phyloP scores from a whole-genome alignment of 2,329 filamentous ascomycete species.

The Ramularia endophylla region DNA sequence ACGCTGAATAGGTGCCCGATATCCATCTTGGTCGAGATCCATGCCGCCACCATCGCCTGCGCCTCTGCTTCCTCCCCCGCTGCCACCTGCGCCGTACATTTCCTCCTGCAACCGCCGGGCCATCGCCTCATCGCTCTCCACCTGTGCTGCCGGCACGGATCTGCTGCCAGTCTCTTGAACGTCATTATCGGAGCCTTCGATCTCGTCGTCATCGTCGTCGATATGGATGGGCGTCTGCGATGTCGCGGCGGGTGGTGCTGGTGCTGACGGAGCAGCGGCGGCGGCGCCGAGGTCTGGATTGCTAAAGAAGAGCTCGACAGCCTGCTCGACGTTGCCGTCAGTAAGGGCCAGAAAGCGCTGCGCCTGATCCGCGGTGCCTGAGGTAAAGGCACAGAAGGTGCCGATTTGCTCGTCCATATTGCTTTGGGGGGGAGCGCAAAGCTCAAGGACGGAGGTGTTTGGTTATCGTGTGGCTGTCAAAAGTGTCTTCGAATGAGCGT shows the following conservation, averaged over 20 bases:
- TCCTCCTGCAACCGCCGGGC: conserved; percentile 88
- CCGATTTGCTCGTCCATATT: conserved; percentile 56
- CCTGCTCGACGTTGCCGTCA: conserved; percentile 77
- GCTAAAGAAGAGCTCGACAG: conserved; percentile 85
- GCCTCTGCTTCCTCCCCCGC: conserved; percentile 40
- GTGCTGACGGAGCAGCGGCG: conserved; percentile 23
- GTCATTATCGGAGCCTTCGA: conserved; percentile 35
- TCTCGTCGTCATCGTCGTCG: conserved; percentile 66
- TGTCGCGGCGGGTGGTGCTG: conserved; percentile 30
- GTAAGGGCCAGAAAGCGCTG: conserved; percentile 78
- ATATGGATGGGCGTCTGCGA: conserved; percentile 60
- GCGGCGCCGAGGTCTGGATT: conserved; percentile 53
- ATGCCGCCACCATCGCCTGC: conserved; percentile 29
- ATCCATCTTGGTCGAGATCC: conserved; percentile 50
- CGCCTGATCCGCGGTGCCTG: conserved; percentile 65
- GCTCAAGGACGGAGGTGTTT: too few relatives aligned
- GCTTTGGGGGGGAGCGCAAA: neutral
- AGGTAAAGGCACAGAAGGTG: conserved; percentile 77
- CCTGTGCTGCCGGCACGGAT: conserved; percentile 19
- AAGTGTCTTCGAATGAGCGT: too few relatives aligned
- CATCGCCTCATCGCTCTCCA: conserved; percentile 89
- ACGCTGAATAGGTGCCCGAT: conserved; percentile 84
- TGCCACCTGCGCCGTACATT: conserved; percentile 58
- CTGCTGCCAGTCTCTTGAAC: conserved; percentile 24
- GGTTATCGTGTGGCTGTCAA: too few relatives aligned